phyloP scores from a whole-genome alignment of 2,329 filamentous ascomycete genomes.

The Venturia nashicola region DNA sequence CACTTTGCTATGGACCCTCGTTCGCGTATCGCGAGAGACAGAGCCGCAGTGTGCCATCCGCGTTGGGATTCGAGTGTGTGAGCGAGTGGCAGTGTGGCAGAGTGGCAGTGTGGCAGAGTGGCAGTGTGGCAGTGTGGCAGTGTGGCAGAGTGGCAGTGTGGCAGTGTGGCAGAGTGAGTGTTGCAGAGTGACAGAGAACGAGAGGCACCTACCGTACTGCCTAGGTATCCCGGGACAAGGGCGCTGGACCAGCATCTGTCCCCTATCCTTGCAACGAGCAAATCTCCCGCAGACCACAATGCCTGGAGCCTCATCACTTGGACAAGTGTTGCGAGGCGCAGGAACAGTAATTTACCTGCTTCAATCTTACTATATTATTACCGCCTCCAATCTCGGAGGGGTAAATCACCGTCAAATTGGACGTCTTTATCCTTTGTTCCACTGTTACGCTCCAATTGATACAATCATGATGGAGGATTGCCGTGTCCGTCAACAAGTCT shows the following conservation, averaged over 20 bases:
- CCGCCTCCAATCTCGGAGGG: constrained; percentile 1
- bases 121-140: no score
- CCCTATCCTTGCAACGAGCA: neutral
- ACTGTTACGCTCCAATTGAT: no score
- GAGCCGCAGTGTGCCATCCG: neutral
- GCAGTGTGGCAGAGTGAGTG: no score
- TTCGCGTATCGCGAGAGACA: neutral
- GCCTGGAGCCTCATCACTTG: neutral
- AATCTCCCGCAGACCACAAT: neutral
- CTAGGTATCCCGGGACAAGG: neutral
- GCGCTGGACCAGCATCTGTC: neutral
- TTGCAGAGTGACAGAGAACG: neutral
- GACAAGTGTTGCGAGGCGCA: neutral
- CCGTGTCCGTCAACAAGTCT: no score
- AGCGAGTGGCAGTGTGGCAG: no score
- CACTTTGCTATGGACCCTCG: no score
- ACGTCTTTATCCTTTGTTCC: neutral
- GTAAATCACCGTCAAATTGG: neutral
- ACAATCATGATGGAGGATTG: no score
- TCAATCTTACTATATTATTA: constrained; percentile 5
- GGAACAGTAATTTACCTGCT: neutral
- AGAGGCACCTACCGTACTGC: no score
- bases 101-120: no score
- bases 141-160: no score
- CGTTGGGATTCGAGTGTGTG: neutral